Base-by-base conservation (phyloP, 163 green algal species). In the Scenedesmus sp. region DNA sequence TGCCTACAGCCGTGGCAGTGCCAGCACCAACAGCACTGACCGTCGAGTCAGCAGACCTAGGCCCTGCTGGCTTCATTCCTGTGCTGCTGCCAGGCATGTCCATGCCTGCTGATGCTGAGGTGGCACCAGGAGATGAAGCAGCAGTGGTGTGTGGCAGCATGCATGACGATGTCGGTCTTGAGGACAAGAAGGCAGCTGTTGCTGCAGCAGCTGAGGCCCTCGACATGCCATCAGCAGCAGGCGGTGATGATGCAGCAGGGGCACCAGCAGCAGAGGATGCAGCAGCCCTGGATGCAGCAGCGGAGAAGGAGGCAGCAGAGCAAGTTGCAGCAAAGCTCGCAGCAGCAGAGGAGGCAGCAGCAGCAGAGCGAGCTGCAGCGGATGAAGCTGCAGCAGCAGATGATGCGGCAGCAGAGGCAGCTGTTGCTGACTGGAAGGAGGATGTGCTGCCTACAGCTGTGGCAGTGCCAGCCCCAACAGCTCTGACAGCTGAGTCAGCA, bases 401-500 rank as follows among this genome's bases (percentile, higher is more conserved):
- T 26, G 30, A 76, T 26, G 65, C 65, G 40, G 65, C 65, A 76
- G 65, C 65, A 40, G 65, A 76, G 65, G 65, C 30, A 76, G 65
- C 65, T 76, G 65, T 76, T 40, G 65, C 65, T 20, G 30, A 33
- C 6, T 76, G 65, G 65, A 76, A 18, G 65, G 30, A 76, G 65
- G 65, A 76, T 10, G 65, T 76, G 65, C 65, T 76, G 65, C 65
- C 65, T 20, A 76, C 65, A 22, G 65, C 65, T 76, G 65, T 76
- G 30, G 65, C 65, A 40, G 30, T 76, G 65, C 65, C 65, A 40
- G 65, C 65, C 16, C 16, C 65, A 76, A 76, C 65, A 40, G 65
- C 65, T 40, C 65, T 76, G 30, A 76, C 65, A 76, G 65, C 65
- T 76, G 65, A 76, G 0, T 76, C 65, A 76, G 65, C 65, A 76